These are phyloP conservation scores for Chaetomiaceae sp. DNA, from an alignment of 2,329 filamentous ascomycete genomes.

Conservation along the genomic window DNA sequence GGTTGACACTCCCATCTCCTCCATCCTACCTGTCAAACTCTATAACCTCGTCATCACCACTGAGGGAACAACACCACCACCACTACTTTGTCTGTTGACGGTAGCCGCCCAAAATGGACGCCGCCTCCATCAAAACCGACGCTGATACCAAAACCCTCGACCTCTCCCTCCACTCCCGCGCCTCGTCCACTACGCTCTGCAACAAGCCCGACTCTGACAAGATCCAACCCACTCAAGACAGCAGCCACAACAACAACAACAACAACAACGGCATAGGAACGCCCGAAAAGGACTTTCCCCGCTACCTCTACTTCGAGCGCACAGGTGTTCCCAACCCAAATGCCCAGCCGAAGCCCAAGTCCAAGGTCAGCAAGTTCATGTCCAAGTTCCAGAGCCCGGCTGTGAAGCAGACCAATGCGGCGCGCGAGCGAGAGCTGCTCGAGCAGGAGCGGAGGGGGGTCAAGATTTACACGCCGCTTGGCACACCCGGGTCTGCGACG, in stretches of 20 bases:
- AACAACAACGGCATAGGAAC: not conserved
- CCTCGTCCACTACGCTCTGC: slow-evolving; percentile 1
- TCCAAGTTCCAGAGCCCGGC: slow-evolving; percentile 20
- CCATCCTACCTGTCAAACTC: no score
- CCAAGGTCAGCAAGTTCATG: slow-evolving; percentile 16
- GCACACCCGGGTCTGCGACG: not conserved
- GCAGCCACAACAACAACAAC: no score
- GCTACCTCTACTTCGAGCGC: slow-evolving; percentile 14
- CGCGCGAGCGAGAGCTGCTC: slow-evolving; percentile 9
- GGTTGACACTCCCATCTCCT: no score
- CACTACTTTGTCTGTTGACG: no score
- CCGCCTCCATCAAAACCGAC: not conserved
- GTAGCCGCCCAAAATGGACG: not conserved
- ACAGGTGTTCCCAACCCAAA: slow-evolving; percentile 13
- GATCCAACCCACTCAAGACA: no score
- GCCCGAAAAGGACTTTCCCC: not conserved
- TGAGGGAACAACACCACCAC: no score
- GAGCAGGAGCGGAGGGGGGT: slow-evolving; percentile 17
- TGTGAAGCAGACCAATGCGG: slow-evolving; percentile 12
- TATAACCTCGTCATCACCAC: no score
- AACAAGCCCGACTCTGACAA: not conserved
- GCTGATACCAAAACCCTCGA: not conserved
- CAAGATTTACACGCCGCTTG: not conserved
- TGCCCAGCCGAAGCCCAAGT: slow-evolving; percentile 16
- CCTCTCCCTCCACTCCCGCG: not conserved